Base-by-base conservation (phyloP, 371 early-diverging fungal genomes). In the Rhizopus arrhizus region DNA sequence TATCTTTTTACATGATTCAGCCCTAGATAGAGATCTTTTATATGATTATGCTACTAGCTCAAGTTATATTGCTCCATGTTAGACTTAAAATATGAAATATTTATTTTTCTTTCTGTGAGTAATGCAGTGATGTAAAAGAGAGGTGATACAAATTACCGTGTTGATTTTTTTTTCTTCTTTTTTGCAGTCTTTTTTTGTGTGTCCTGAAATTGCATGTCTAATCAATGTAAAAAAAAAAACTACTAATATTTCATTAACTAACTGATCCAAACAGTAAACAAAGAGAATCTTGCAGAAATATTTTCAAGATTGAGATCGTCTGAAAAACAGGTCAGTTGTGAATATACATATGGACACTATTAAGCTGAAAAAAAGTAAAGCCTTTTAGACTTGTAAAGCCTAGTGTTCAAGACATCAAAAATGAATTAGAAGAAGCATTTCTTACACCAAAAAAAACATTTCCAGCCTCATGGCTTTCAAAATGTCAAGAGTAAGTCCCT, bases 401-500 rank as follows among this genome's bases (percentile, higher is more conserved):
- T 22, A 53, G 59, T 5, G 58, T 45, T 0, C 64, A 75, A 31
- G 60, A 71, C 3, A 68, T 82, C 31, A 74, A 68, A 53, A 28
- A 53, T 33, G 80, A 83, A 33, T 53, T 83, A 16, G 84, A 83
- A 51, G 60, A 70, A 3, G 71, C 57, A 11, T 83, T 80, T 64
- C 61, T 83, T 28, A 80, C 75, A 36, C 82, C 84, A 1, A 60
- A 72, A 53, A 58, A 66, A n/a, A 69, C 64, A 12, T 83, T 83
- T 42, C 80, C 81, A 4, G 41, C 52, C 6, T 53, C 74, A 15
- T 83, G 84, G 84, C 60, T 83, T 13, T 59, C 65, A 16, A 74
- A 78, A 52, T 83, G 80, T 70, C 84, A 83, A 77, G 77, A 80
- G 82, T 81, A 68, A 61, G 70, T 42, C 9, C 22, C 3, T 40